phyloP scores from a whole-genome alignment of 768 basidiomycete species.

The Tulasnella sp. region DNA sequence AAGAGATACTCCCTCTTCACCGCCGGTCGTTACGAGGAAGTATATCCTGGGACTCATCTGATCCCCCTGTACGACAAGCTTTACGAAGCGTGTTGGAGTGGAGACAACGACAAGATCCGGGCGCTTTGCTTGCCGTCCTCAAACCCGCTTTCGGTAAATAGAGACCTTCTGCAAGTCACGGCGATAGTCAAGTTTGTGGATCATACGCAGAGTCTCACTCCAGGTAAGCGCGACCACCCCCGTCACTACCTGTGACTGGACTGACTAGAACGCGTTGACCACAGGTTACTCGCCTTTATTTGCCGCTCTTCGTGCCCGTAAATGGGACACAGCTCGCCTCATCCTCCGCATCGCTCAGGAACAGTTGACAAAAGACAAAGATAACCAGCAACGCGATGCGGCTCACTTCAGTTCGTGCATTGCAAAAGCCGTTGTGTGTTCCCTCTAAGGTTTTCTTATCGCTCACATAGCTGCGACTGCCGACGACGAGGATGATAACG shows the following conservation, averaged over 20 bases:
- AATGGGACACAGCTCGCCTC: constrained; percentile 46
- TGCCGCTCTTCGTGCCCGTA: constrained; percentile 39
- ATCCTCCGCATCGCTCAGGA: constrained; percentile 44
- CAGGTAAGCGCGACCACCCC: not conserved
- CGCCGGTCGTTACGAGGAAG: not conserved
- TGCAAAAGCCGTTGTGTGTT: too few relatives aligned
- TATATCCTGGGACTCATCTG: constrained; percentile 24
- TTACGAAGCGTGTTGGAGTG: constrained; percentile 43
- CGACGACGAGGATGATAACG: constrained; percentile 32
- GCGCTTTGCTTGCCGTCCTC: constrained; percentile 38
- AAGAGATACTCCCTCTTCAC: not conserved
- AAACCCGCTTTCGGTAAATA: not conserved
- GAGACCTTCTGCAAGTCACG: not conserved
- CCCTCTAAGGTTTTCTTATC: too few relatives aligned
- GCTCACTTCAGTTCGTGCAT: too few relatives aligned
- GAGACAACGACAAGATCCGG: constrained; percentile 40
- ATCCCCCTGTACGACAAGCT: constrained; percentile 39
- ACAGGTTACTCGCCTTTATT: constrained; percentile 31
- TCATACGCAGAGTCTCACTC: constrained; percentile 18
- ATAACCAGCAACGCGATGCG: constrained; percentile 16
- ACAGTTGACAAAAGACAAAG: constrained; percentile 33
- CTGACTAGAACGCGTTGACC: not conserved
- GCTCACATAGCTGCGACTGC: constrained; percentile 22
- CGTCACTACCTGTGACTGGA: too few relatives aligned
- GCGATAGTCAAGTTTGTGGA: not conserved